phyloP scores from a whole-genome alignment of 2,329 filamentous ascomycete genomes.

The Fusarium udum region DNA sequence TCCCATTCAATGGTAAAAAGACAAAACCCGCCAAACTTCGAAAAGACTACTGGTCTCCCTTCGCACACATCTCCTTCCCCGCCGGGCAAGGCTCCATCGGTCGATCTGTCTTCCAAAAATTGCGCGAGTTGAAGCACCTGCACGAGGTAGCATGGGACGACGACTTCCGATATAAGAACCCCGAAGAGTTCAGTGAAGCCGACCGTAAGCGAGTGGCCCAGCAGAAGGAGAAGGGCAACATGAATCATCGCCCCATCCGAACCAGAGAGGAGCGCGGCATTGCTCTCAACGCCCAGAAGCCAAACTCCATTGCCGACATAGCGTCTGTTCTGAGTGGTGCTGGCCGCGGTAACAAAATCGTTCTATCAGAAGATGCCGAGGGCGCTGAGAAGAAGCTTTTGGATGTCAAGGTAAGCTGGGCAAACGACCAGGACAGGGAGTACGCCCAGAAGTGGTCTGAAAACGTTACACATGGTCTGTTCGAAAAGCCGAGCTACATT shows the following conservation, averaged over 20 bases:
- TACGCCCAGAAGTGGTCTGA: conserved; percentile 60
- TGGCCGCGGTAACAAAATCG: conserved; percentile 62
- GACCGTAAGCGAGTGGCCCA: conserved; percentile 48
- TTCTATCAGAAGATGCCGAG: conserved; percentile 38
- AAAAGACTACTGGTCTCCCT: conserved; percentile 72
- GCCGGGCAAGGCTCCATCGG: conserved; percentile 62
- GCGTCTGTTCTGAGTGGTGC: conserved; percentile 64
- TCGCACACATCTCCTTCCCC: conserved; percentile 69
- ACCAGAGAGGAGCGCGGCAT: conserved; percentile 57
- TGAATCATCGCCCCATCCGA: conserved; percentile 47
- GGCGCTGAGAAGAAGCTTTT: conserved; percentile 45
- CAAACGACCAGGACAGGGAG: conserved; percentile 57
- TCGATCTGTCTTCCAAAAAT: conserved; percentile 67
- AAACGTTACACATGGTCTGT: conserved; percentile 62
- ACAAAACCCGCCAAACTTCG: conserved; percentile 69
- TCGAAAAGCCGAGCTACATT: conserved; percentile 45
- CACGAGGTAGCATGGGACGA: conserved; percentile 71
- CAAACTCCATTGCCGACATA: conserved; percentile 71
- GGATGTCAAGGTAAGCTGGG: conserved; percentile 62
- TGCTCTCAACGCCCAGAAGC: conserved; percentile 67
- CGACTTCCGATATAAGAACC: conserved; percentile 54
- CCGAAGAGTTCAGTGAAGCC: conserved; percentile 47
- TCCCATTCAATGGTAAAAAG: conserved; percentile 75
- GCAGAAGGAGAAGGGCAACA: conserved; percentile 44
- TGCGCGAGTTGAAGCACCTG: conserved; percentile 70